phyloP scores from a whole-genome alignment of 2,329 filamentous ascomycete genomes.

The Aspergillus melleus region DNA sequence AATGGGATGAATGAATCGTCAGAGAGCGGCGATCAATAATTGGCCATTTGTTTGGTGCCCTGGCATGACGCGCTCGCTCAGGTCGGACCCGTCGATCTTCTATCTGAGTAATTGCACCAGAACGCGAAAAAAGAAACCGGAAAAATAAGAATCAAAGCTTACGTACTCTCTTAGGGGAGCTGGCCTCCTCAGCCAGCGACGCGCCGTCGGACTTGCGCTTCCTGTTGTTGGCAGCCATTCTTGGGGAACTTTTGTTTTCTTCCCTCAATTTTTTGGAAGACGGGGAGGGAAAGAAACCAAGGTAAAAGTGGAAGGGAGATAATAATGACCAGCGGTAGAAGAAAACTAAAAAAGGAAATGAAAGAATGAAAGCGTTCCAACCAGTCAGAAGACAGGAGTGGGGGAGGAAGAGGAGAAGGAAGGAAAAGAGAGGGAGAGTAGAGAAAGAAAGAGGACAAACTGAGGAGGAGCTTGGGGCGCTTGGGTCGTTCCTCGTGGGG shows the following conservation, averaged over 20 bases:
- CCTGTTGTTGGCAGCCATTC: conserved; percentile 1
- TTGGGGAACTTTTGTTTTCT: neutral
- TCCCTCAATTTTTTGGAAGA: neutral
- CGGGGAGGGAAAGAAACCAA: conserved; percentile 3
- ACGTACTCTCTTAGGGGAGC: conserved; percentile 27
- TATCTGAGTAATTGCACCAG: neutral
- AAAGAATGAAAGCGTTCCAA: neutral
- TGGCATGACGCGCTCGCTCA: conserved; percentile 17
- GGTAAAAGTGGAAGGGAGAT: neutral
- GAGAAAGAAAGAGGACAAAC: neutral
- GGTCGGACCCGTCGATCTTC: conserved; percentile 2
- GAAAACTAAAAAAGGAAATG: conserved; percentile 4
- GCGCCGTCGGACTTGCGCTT: conserved; percentile 32
- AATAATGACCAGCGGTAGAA: neutral
- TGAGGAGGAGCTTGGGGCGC: neutral
- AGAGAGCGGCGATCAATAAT: conserved; percentile 13
- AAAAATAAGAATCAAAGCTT: conserved; percentile 5
- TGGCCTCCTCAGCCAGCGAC: conserved; percentile 17
- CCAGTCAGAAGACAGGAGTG: conserved; percentile 10
- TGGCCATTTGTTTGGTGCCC: conserved; percentile 1
- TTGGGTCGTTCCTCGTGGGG: too few species aligned
- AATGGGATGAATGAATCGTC: conserved; percentile 5
- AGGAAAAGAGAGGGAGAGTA: neutral
- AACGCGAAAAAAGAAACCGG: neutral
- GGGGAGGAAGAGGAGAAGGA: neutral